phyloP scores from a whole-genome alignment of 305 asterid genomes.

The Fraxinus albicans region DNA sequence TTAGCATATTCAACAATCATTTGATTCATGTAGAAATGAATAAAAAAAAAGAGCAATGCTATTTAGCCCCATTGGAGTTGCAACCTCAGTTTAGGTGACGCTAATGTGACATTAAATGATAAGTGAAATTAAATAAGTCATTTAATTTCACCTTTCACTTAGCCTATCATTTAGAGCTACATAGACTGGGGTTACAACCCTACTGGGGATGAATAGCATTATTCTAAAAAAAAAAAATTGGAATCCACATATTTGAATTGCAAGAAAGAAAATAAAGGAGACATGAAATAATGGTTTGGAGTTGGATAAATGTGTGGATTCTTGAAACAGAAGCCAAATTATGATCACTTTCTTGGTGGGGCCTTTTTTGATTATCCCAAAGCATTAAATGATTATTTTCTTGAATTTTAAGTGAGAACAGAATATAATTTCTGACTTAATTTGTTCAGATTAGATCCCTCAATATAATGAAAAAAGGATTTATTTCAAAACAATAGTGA shows the following conservation, averaged over 20 bases:
- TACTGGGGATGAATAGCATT: too few species aligned
- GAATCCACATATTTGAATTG: not conserved
- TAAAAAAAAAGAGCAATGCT: not conserved
- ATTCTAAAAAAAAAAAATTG: not conserved
- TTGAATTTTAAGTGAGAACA: not conserved
- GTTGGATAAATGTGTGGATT: slow-evolving; percentile 12
- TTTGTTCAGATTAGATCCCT: not conserved
- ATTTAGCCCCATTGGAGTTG: too few species aligned
- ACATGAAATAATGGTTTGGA: not conserved
- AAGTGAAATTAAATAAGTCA: too few species aligned
- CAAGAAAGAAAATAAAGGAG: not conserved
- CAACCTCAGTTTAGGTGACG: too few species aligned
- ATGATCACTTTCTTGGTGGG: slow-evolving; percentile 20
- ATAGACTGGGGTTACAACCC: too few species aligned
- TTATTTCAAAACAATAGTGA: not conserved
- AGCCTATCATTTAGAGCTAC: too few species aligned
- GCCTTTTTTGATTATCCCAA: not conserved
- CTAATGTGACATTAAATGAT: too few species aligned
- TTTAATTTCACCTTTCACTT: too few species aligned
- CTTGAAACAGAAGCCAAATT: slow-evolving; percentile 30
- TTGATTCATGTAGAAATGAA: not conserved
- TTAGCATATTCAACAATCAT: not conserved
- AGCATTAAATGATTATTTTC: not conserved
- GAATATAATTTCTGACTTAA: not conserved
- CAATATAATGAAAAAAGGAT: not conserved